Evolutionary conservation across 2,329 filamentous ascomycete genomes (phyloP), one percentile per base, ranked within the genome.

Genomic region (Truncatella angustata): DNA sequence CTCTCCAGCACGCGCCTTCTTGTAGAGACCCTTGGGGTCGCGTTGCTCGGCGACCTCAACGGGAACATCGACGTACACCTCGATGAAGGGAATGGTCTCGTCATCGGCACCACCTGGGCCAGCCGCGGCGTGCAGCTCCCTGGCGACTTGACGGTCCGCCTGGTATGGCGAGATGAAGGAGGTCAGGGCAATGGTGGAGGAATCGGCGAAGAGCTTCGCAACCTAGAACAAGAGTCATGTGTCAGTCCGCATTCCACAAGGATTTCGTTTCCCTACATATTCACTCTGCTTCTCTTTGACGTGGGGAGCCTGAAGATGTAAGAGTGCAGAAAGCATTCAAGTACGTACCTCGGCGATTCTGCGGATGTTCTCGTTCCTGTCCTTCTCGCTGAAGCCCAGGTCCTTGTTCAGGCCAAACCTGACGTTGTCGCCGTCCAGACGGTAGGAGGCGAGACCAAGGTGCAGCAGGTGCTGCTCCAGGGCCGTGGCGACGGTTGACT

Each of bases 341-440:
- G 28, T 24, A 43, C 16, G 37, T 57, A 80, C 79, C 80, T 99
- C 93, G 50, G 90, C 91, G 66, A 99, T 97, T 58, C 94, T 86
- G 55, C 94, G 86, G 69, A 99, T 99, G 77, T 99, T 99, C 81
- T 99, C 94, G 69, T 93, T 95, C 63, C 94, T 86, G 77, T 97
- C 92, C 67, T 85, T 84, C 68, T 96, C 93, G 58, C 85, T 88
- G 79, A 97, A 99, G 14, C 93, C 93, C 10, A 99, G 82, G 76
- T 97, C 93, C 75, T 95, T 96, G 84, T 97, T 99, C 61, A 99
- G 81, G 14, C 94, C 94, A 76, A 97, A 97, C 56, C 94, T 93
- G 60, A 99, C 88, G 74, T 99, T 99, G 82, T 99, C 94, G 66
- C 93, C 94, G 73, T 99, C 94, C 26, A 99, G 86, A 49, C 94